phyloP scores from a whole-genome alignment of 139 green algal genomes.

The Chlorella sp. region DNA sequence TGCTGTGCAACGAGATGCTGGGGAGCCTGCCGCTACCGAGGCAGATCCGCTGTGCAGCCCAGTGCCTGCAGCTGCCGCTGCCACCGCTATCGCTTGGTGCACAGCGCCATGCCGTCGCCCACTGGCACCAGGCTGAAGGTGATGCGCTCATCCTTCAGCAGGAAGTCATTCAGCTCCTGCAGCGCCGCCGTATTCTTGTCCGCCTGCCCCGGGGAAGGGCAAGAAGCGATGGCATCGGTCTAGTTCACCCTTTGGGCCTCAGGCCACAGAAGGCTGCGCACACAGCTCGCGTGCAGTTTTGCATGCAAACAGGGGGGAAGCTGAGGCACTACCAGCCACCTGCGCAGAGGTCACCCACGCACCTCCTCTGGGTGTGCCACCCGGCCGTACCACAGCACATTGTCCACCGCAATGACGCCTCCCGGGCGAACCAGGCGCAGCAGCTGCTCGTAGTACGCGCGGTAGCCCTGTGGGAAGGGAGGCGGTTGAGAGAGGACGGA shows the following conservation, averaged over 20 bases:
- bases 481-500: too few relatives aligned
- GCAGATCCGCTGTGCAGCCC: too few relatives aligned
- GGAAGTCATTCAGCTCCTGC: conserved; percentile 77
- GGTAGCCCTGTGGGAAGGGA: conserved; percentile 55
- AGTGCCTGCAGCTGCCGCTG: neutral
- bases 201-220: neutral
- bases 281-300: too few relatives aligned
- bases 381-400: conserved; percentile 85
- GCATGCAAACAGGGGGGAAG: neutral
- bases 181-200: conserved; percentile 73
- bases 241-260: too few relatives aligned
- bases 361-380: conserved; percentile 36
- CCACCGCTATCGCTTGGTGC: conserved; percentile 60
- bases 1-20: too few relatives aligned
- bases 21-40: too few relatives aligned
- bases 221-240: too few relatives aligned
- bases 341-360: neutral
- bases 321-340: too few relatives aligned
- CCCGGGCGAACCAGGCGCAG: conserved; percentile 87
- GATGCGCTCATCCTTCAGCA: conserved; percentile 79
- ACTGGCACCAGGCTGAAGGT: conserved; percentile 79
- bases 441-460: conserved; percentile 87
- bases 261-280: too few relatives aligned
- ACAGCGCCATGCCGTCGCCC: conserved; percentile 90
- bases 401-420: conserved; percentile 93